Base-by-base conservation (phyloP, 371 early-diverging fungal genomes). In the Modicella reniformis region DNA sequence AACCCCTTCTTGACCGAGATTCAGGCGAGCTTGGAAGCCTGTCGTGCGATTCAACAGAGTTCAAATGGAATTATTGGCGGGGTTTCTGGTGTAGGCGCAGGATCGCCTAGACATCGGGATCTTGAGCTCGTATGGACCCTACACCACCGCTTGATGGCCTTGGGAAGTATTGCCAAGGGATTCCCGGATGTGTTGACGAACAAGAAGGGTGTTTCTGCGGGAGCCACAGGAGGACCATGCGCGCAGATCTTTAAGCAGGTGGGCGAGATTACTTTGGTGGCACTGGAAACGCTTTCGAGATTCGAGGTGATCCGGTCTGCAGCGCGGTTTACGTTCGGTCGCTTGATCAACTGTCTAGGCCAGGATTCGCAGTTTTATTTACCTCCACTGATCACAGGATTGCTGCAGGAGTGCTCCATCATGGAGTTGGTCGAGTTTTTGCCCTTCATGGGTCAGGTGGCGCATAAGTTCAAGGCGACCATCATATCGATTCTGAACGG, bases 101-200 rank as follows among this genome's bases (percentile, higher is more conserved):
- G 73, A 62, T 81, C 60, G 59, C 83, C 80, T 70, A 82, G 84
- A 10, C 86, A 88, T 60, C 82, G 81, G 65, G 79, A 59, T 85
- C 86, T 40, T 85, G 92, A 60, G 91, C 93, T 74, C 86, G 91
- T 58, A 82, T 89, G 44, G 86, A 89, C 66, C 54, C 74, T 95
- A 49, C 91, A 92, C 74, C 96, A 95, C 81, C 86, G 92, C 30
- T 85, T 97, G 41, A 90, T 90, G 76, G 95, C 97, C 1, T 86
- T 96, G 44, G 98, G 97, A 48, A 90, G 92, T 59, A 86, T 96
- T 23, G 89, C 91, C 32, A 95, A 95, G 82, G 92, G 94, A n/a
- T 95, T 95, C 83, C 95, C 96, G 7, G 90, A 93, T 48, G 83
- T 87, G 37, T 70, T 81, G 51, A 85, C 84, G 23, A 49, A 55